Base-by-base conservation (phyloP, 2,329 filamentous ascomycete species). In the Ophiostoma tasmaniense region DNA sequence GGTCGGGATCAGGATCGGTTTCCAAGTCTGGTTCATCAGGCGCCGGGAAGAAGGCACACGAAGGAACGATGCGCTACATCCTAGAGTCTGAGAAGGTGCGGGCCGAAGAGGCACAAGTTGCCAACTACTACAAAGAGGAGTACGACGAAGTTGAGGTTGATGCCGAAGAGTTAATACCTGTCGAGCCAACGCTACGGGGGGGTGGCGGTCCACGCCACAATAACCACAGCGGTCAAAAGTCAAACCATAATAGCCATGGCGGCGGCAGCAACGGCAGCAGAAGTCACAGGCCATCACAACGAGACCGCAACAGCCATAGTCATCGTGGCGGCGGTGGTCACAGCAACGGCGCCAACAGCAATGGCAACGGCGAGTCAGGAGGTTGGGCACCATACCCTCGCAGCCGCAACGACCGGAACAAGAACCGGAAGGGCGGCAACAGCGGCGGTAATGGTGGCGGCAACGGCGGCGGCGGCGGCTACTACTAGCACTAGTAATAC, bases 31-130 rank as follows among this genome's bases (percentile, higher is more conserved):
- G 59, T 4, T 10, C 30, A 35, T 20, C 59, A n/a, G 59, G 85
- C 80, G 66, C 83, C 77, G 70, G 80, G 77, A 70, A 71, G 81
- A 78, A 73, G 82, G 76, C 67, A 79, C 77, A 84, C 74, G 89
- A 92, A 28, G 90, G 90, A 7, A 96, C 94, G 0, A 87, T 96
- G 73, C 87, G 95, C 7, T 98, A 97, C 77, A 92, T 97, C 78
- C 89, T 98, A 66, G 91, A 97, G 72, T 87, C 89, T 0, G 89
- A 90, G 68, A 85, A 89, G 66, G 93, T 93, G 1, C 84, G 85
- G 64, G 82, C 83, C 20, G 95, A 99, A 79, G 86, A 87, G 73
- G 83, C 84, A 14, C 82, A 84, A 14, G 89, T 93, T 1, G 83
- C 84, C 3, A 82, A 85, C 66, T 93, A 89, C 77, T 92, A 90